These are phyloP conservation scores for Mycena capillaripes DNA, from an alignment of 768 basidiomycete genomes.

Conservation along the genomic window DNA sequence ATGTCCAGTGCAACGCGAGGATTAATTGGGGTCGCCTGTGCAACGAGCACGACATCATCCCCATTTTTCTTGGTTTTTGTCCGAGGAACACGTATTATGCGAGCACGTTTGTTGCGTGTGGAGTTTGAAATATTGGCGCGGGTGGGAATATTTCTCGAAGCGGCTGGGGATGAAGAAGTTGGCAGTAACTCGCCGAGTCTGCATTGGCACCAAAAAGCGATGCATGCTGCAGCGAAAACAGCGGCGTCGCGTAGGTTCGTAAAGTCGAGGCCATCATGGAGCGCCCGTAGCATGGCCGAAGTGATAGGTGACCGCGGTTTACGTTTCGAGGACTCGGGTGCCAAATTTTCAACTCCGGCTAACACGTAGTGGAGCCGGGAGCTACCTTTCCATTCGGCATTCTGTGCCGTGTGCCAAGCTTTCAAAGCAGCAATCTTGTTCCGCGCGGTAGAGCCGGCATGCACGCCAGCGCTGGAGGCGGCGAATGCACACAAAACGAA, in stretches of 20 bases:
- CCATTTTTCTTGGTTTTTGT: neutral
- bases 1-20: no score
- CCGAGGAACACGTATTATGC: neutral
- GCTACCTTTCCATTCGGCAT: neutral
- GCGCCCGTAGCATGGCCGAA: no score
- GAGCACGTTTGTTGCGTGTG: neutral
- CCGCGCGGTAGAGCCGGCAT: neutral
- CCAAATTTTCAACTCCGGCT: neutral
- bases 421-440: conserved; percentile 3
- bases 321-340: neutral
- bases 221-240: no score
- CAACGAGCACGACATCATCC: neutral
- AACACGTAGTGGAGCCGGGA: neutral
- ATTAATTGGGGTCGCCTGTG: neutral
- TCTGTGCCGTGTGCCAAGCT: neutral
- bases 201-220: no score
- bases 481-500: conserved; percentile 2
- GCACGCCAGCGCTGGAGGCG: neutral
- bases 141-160: neutral
- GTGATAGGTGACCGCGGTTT: neutral
- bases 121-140: neutral
- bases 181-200: neutral
- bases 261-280: no score
- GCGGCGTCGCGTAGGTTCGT: no score
- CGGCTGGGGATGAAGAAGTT: neutral